Evolutionary conservation across 495 filamentous ascomycete species (phyloP).

Genomic region (Aspergillus kassunensis): DNA sequence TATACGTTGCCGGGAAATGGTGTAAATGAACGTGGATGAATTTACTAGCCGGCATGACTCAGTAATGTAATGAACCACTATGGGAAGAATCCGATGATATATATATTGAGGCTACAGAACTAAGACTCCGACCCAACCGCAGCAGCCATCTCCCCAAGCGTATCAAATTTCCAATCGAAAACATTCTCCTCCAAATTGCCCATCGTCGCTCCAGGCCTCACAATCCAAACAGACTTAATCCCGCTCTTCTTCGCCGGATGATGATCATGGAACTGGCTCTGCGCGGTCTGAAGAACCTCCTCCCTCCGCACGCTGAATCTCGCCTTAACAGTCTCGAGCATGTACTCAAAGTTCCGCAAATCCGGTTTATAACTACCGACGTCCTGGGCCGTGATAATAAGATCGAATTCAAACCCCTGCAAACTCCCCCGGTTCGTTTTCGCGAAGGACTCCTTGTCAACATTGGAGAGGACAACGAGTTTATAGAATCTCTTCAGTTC

Average conservation of each 20-base stretch:
- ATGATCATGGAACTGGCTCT: conserved; percentile 70
- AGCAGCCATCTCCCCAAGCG: conserved; percentile 67
- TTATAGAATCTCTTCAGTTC: conserved; percentile 58
- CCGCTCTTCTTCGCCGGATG: conserved; percentile 60
- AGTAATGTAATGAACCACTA: too few relatives aligned
- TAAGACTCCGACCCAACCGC: conserved; percentile 60
- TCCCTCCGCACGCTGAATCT: conserved; percentile 52
- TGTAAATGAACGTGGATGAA: too few relatives aligned
- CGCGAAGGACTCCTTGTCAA: conserved; percentile 60
- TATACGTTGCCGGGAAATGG: too few relatives aligned
- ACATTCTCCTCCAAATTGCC: conserved; percentile 43
- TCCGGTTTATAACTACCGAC: conserved; percentile 75
- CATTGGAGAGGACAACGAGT: conserved; percentile 69
- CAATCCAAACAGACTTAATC: conserved; percentile 68
- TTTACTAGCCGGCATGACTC: too few relatives aligned
- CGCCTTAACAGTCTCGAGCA: conserved; percentile 50
- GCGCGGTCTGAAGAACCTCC: conserved; percentile 64
- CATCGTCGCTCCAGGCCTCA: conserved; percentile 44
- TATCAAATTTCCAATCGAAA: conserved; percentile 59
- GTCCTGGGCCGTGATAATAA: conserved; percentile 68
- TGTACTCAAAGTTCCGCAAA: conserved; percentile 60
- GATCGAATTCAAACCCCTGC: conserved; percentile 54
- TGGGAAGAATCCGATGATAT: too few relatives aligned
- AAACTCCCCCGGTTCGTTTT: conserved; percentile 49
- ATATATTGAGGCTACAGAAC: too few relatives aligned